A percentile compares a stretch with the other conserved stretches of the same genome.
Evolutionary conservation across 805 yeast species (phyloP).

Genomic region (Saturnispora besseyi): DNA sequence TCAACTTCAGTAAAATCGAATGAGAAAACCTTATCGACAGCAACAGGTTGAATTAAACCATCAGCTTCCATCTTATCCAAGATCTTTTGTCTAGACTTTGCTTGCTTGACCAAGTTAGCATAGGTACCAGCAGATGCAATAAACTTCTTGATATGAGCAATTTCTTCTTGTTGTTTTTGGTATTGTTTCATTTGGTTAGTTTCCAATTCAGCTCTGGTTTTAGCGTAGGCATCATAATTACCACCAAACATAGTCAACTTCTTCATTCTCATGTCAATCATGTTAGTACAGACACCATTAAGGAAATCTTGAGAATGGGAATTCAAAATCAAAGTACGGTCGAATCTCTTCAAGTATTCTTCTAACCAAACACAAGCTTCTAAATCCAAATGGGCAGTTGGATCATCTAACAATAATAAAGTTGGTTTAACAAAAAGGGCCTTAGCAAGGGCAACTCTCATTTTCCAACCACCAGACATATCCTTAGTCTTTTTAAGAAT

Average conservation of each 20-base stretch:
- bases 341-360: conserved; percentile 91
- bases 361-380: conserved; percentile 99
- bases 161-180: conserved; percentile 96
- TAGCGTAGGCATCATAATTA: conserved; percentile 94
- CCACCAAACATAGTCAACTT: conserved; percentile 79
- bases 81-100: conserved; percentile 98
- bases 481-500: conserved; percentile 92
- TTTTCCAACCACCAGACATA: conserved; percentile 99
- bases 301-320: conserved; percentile 99
- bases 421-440: conserved; percentile 98
- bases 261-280: conserved; percentile 94
- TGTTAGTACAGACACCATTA: conserved; percentile 96
- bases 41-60: conserved; percentile 89
- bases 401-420: conserved; percentile 88
- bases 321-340: conserved; percentile 85
- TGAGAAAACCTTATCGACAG: conserved; percentile 84
- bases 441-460: conserved; percentile 98
- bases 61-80: conserved; percentile 99
- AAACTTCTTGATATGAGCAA: conserved; percentile 94
- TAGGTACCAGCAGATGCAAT: conserved; percentile 99
- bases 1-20: conserved; percentile 94
- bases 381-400: conserved; percentile 98
- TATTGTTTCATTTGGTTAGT: conserved; percentile 98
- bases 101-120: conserved; percentile 97
- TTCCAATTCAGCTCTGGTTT: conserved; percentile 90